phyloP scores from a whole-genome alignment of 768 basidiomycete species.

The Mycena galericulata region DNA sequence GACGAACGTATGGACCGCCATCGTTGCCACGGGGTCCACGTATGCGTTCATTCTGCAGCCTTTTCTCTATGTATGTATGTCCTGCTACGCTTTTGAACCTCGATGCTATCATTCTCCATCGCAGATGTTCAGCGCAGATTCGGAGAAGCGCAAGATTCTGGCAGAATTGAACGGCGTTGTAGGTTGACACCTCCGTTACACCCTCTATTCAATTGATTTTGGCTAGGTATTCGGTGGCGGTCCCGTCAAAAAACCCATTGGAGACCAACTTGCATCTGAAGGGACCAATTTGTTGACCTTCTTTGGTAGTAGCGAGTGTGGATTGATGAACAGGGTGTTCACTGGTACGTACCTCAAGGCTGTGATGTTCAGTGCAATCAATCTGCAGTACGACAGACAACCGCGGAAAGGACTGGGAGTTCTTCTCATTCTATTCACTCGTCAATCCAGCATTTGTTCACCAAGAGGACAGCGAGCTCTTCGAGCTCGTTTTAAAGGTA shows the following conservation, averaged over 20 bases:
- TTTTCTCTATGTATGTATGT: constrained; percentile 6
- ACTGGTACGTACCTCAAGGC: not conserved
- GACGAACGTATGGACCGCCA: constrained; percentile 2
- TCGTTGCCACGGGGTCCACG: constrained; percentile 2
- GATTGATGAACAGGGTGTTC: not conserved
- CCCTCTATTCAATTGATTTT: too few species aligned
- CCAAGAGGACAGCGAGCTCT: constrained; percentile 1
- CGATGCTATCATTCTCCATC: not conserved
- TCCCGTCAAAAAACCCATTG: not conserved
- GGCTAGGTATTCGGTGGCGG: constrained; percentile 1
- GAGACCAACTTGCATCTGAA: not conserved
- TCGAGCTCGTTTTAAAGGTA: constrained; percentile 11
- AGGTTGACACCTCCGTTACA: too few species aligned
- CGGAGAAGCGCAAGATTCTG: not conserved
- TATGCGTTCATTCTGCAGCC: constrained; percentile 7
- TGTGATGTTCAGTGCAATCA: not conserved
- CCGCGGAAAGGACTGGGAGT: constrained; percentile 4
- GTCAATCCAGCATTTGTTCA: not conserved
- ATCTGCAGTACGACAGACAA: not conserved
- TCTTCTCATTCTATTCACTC: constrained; percentile 3
- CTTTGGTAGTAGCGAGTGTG: not conserved
- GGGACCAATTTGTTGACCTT: not conserved
- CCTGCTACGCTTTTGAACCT: not conserved
- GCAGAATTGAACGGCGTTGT: constrained; percentile 9
- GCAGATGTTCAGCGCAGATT: constrained; percentile 10